phyloP scores from a whole-genome alignment of 768 basidiomycete species.

The Suillus occidentalis region DNA sequence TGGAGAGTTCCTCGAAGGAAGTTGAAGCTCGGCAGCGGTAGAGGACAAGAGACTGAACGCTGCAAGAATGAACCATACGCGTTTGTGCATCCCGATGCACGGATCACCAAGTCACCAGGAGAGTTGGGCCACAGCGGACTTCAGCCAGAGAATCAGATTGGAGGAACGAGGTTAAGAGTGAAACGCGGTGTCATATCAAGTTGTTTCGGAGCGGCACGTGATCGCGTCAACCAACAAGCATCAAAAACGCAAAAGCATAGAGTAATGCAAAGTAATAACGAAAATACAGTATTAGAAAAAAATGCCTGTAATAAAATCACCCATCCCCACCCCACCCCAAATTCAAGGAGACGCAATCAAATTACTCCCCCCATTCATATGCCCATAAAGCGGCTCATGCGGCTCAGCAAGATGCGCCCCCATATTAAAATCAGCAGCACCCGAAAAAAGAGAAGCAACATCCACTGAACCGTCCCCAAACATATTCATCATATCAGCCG shows the following conservation, averaged over 20 bases:
- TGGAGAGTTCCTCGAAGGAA: background rate
- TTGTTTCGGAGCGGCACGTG: background rate
- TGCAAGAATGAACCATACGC: background rate
- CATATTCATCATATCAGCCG: conserved; percentile 61
- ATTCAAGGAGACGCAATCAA: conserved; percentile 30
- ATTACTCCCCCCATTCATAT: conserved; percentile 18
- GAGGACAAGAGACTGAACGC: background rate
- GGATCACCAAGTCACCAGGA: too few species aligned
- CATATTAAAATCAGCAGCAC: conserved; percentile 28
- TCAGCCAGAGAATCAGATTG: background rate
- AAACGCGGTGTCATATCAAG: background rate
- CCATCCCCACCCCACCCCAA: too few species aligned
- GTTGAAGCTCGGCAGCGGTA: background rate
- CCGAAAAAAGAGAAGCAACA: conserved; percentile 32
- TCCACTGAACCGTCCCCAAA: conserved; percentile 51
- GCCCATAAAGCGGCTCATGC: conserved; percentile 29
- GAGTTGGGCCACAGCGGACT: background rate
- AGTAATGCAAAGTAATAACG: background rate
- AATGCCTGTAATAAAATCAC: conserved; percentile 6
- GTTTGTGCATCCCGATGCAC: background rate
- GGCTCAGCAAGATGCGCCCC: conserved; percentile 26
- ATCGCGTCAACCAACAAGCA: background rate
- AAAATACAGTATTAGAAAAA: conserved; percentile 1
- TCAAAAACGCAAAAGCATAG: background rate
- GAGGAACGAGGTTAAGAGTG: background rate